Evolutionary conservation across 2,329 filamentous ascomycete species (phyloP), one percentile per base, ranked within the genome.

Genomic region (Claviceps spartinae): DNA sequence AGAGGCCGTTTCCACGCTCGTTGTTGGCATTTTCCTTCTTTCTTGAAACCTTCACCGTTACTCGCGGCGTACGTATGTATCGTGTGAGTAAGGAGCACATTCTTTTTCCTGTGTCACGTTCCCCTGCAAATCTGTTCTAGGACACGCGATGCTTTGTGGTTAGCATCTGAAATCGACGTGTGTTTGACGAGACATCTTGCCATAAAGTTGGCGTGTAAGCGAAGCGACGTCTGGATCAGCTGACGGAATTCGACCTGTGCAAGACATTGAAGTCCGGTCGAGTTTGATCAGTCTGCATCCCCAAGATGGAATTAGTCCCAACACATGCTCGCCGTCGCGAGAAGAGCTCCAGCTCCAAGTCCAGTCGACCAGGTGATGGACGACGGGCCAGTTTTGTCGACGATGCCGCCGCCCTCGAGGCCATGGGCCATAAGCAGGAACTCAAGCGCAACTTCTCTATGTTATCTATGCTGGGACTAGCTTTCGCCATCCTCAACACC

Each of bases 361-460:
- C 49, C 22, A 13, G 16, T 34, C 30, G 56, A 53, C 50, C 5
- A n/a, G 3, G 30, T 2, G 2, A n/a, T 16, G n/a, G 26, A 34
- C 44, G 26, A 46, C 16, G 8, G 14, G 30, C 30, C 9, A 34
- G 30, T 11, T 34, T 34, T 9, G 30, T 34, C n/a, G 61, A 63
- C 42, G 69, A 72, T 56, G 66, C 67, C 2, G 66, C 62, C 5
- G 65, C 63, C n/a, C 64, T 76, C 16, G 68, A 69, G 54, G 63
- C 68, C 14, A 62, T 75, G 43, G 73, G 73, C 47, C 69, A 75
- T 52, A 73, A 70, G 61, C 71, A 74, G 58, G 71, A 76, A 59
- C 64, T 76, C 14, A 65, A 70, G 59, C 69, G 74, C 47, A 75
- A 74, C 60, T 76, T 77, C 54, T 74, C 71, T 54, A 69, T 68